phyloP scores from a whole-genome alignment of 2,329 filamentous ascomycete genomes.

The Chaetomium sp. region DNA sequence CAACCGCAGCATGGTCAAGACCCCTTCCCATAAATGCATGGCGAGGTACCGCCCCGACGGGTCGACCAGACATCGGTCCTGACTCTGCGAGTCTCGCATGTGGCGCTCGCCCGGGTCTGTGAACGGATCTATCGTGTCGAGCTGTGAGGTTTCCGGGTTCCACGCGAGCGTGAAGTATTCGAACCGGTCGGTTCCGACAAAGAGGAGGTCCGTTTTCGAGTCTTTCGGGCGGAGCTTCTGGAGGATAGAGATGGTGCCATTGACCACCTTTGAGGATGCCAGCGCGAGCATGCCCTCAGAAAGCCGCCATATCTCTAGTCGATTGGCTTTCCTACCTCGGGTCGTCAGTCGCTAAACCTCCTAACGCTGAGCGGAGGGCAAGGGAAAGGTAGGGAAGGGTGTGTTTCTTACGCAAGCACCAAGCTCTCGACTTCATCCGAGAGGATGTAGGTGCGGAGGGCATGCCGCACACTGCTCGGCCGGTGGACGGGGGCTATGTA shows the following conservation, averaged over 20 bases:
- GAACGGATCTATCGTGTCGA: constrained; percentile 56
- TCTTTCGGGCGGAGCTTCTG: constrained; percentile 76
- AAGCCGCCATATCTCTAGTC: constrained; percentile 79
- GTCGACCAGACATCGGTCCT: constrained; percentile 82
- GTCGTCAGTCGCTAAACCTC: constrained; percentile 14
- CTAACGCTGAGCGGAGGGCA: background rate
- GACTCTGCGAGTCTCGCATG: constrained; percentile 77
- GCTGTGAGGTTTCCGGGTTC: constrained; percentile 60
- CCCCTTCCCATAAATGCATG: constrained; percentile 63
- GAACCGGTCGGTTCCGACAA: constrained; percentile 86
- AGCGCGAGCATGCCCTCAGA: constrained; percentile 66
- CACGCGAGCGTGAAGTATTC: constrained; percentile 90
- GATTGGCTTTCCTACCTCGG: constrained; percentile 71
- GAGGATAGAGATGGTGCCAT: constrained; percentile 85
- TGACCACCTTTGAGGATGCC: constrained; percentile 70
- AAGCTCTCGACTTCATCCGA: constrained; percentile 75
- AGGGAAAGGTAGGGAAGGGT: background rate
- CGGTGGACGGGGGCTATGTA: constrained; percentile 93
- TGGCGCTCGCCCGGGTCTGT: constrained; percentile 59
- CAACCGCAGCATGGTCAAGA: constrained; percentile 58
- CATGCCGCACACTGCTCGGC: constrained; percentile 88
- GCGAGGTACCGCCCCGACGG: constrained; percentile 67
- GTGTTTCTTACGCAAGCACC: constrained; percentile 74
- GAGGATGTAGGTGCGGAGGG: constrained; percentile 77
- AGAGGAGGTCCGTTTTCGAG: constrained; percentile 78